Evolutionary conservation across 164 flowering plant genomes (phyloP).

Genomic region (Umbilicus rupestris): DNA sequence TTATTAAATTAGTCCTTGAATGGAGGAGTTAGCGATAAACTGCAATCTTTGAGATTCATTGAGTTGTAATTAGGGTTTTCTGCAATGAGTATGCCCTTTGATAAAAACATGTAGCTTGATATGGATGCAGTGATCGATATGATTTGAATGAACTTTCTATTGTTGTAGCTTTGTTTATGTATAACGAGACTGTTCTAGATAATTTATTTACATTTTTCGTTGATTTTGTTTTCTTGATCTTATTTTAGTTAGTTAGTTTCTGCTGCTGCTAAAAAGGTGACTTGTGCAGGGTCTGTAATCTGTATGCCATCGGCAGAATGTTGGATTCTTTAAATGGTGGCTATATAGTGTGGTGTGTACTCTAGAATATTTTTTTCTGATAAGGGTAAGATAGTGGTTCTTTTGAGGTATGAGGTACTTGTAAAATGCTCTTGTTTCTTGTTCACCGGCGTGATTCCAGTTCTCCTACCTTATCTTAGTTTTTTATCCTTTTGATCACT

Average conservation of each 20-base stretch:
- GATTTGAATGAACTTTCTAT: not conserved
- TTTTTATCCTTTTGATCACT: not conserved
- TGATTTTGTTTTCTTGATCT: not conserved
- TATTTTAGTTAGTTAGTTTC: not conserved
- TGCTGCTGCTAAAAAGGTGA: constrained; percentile 1
- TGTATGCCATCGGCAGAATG: not conserved
- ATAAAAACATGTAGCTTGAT: too few species aligned
- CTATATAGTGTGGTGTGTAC: not conserved
- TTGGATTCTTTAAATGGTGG: not conserved
- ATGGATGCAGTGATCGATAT: not conserved
- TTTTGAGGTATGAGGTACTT: not conserved
- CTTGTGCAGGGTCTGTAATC: not conserved
- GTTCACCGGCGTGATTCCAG: not conserved
- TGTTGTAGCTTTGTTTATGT: not conserved
- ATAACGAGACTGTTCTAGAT: not conserved
- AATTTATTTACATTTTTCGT: not conserved
- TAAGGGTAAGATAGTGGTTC: not conserved
- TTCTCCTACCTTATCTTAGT: not conserved
- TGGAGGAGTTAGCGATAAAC: not conserved
- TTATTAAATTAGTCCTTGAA: not conserved
- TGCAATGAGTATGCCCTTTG: not conserved
- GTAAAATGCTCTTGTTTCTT: not conserved
- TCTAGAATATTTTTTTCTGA: not conserved
- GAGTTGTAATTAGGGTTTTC: not conserved
- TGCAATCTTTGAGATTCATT: not conserved